phyloP scores from a whole-genome alignment of 31 red algal genomes.

The Odonthalia washingtoniensis region DNA sequence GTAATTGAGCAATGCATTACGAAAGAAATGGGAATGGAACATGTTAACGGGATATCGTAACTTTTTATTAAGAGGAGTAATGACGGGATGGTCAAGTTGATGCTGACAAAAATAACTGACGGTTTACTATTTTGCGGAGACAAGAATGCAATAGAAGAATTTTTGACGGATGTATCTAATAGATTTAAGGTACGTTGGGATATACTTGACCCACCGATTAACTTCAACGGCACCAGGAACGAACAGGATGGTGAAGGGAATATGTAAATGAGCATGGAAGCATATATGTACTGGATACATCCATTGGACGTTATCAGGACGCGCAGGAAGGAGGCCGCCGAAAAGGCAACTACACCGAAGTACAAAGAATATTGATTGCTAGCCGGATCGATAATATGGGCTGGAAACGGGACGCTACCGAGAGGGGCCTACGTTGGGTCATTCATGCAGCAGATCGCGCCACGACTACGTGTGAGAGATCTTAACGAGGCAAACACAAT shows the following conservation, averaged over 20 bases:
- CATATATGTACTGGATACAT: constrained; percentile 8
- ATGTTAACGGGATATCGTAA: constrained; percentile 8
- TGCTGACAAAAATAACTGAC: constrained; percentile 37
- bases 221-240: constrained; percentile 14
- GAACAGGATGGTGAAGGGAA: background rate
- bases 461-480: background rate
- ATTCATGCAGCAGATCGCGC: background rate
- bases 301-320: background rate
- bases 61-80: background rate
- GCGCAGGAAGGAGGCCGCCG: background rate
- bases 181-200: background rate
- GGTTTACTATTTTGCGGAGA: constrained; percentile 2
- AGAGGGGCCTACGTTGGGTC: constrained; percentile 7
- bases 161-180: background rate
- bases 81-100: background rate
- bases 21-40: background rate
- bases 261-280: constrained; percentile 23
- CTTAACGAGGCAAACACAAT: constrained; percentile 31
- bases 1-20: constrained; percentile 37
- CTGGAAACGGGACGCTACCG: constrained; percentile 25
- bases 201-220: background rate
- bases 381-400: background rate
- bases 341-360: background rate
- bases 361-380: constrained; percentile 2
- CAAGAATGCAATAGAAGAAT: background rate